Evolutionary conservation across 2,329 filamentous ascomycete genomes (phyloP), one percentile per base, ranked within the genome.

Genomic region (Penicillium sclerotiorum): DNA sequence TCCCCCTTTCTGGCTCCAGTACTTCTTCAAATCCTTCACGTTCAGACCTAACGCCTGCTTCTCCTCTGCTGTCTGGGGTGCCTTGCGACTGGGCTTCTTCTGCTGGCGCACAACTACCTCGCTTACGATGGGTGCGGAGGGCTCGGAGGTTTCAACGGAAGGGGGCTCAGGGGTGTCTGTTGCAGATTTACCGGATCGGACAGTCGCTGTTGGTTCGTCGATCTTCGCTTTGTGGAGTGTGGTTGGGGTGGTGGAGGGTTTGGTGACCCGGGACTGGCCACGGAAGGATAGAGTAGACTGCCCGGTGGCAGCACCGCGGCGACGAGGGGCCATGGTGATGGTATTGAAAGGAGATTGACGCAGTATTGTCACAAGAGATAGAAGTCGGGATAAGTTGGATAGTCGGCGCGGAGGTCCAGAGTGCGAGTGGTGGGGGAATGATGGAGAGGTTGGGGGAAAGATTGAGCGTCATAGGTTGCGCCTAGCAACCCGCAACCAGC

Each of bases 1-100:
- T 33, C 76, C 75, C 75, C 96, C 90, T 58, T 93, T 83, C 9
- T 71, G 71, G 57, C 77, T 77, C 91, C 91, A 96, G 69, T 96
- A 96, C 64, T 77, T 79, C 60, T 81, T 81, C 55, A 97, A 85
- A 61, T 90, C 84, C 40, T 80, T 74, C 49, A 88, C 80, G 7
- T 81, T 82, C 35, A 95, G 73, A 58, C 83, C 80, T 55, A 83
- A 77, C 1, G 90, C 91, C 39, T 52, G 61, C 43, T 61, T 52
- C 40, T 73, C 71, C 42, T 70, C 68, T 36, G 64, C 64, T 1
- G 64, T 68, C 45, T 57, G 57, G 1, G 65, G 68, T 60, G 65
- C 62, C 53, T 60, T 63, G 52, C 56, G 54, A 44, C 65, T 80
- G 5, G 69, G 73, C 51, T 77, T 78, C 6, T 75, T 76, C 64